Evolutionary conservation across 441 rosid genomes (phyloP), one percentile per base, ranked within the genome.

Genomic region (Bocquillonia castaneifolia): DNA sequence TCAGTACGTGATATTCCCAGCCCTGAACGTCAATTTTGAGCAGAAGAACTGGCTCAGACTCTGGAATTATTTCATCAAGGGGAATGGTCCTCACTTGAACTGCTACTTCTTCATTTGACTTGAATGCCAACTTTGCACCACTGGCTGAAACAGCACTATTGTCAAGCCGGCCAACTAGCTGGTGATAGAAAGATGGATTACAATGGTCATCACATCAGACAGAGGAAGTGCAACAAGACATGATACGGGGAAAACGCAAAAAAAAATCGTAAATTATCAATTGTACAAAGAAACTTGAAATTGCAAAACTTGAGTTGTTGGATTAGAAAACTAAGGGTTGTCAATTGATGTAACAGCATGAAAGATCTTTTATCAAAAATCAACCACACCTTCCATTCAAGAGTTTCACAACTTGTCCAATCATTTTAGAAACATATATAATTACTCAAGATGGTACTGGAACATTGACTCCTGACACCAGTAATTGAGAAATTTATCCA

Each of bases 101-200:
- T 62, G 92, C 92, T 71, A 94, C 65, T 79, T 94, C 97, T 77
- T 94, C 87, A 68, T 92, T 92, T 57, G 98, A 90, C 74, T 88
- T 86, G 89, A 94, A 94, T 42, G 97, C 97, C 71, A 94, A 67
- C 72, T 81, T 92, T 57, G 99, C 99, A 8, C 99, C 96, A 0
- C 80, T 70, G 7, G 92, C 94, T n/a, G 99, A 94, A 63, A 94
- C 88, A 23, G 97, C 99, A 71, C 97, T 92, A 40, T 94, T 94
- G 72, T 94, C 99, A 9, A 94, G 99, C 77, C 96, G 85, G 50
- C 99, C 99, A 23, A 94, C 96, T 73, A 94, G 81, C 97, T 94
- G 81, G 70, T 17, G 53, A 25, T 50, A 40, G 10, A 25, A 26
- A 53, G n/a, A 54, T 45, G 20, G 39, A 56, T 12, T 13, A 23